A percentile compares a stretch with the other conserved stretches of the same genome.
Conservation (phyloP, 2,329 filamentous ascomycete species). For the Aspergillus puulaauensis region DNA sequence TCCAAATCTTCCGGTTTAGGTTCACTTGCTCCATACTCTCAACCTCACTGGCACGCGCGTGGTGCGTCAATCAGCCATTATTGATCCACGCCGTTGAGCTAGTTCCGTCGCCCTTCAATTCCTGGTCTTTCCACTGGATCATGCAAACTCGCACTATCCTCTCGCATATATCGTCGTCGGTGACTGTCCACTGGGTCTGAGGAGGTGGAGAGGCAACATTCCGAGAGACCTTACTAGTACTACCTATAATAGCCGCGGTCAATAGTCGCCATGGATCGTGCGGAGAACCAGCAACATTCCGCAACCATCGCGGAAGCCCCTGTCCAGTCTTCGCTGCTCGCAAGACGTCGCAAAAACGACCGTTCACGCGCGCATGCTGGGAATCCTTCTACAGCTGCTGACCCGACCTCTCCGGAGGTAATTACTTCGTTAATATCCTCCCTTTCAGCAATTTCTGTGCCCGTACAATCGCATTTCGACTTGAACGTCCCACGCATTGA, state of each 20-base stretch:
- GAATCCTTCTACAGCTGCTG: conserved; percentile 30
- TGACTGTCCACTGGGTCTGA: conserved; percentile 16
- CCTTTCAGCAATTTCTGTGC: conserved; percentile 60
- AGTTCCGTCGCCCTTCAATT: conserved; percentile 14
- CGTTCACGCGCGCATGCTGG: conserved; percentile 32
- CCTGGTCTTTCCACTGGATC: conserved; percentile 23
- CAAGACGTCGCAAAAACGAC: conserved; percentile 48
- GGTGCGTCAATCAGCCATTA: conserved; percentile 19
- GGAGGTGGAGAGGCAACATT: conserved; percentile 11
- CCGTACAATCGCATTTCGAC: conserved; percentile 70
- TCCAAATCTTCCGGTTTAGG: conserved; percentile 1
- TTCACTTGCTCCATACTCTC: neutral
- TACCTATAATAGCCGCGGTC: conserved; percentile 16
- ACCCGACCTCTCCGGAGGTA: conserved; percentile 49
- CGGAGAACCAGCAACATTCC: conserved; percentile 21
- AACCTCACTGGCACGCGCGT: conserved; percentile 17
- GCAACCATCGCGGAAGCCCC: conserved; percentile 24
- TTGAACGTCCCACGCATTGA: conserved; percentile 45
- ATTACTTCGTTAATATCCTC: conserved; percentile 63
- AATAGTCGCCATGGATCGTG: conserved; percentile 33
- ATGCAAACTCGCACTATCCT: conserved; percentile 27
- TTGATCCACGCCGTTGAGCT: conserved; percentile 20
- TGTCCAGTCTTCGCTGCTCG: conserved; percentile 32
- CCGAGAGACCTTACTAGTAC: neutral
- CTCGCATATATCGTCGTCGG: conserved; percentile 24